These are phyloP conservation scores for Globisporangium yorkense DNA, from an alignment of 352 stramenopile species.

Conservation along the genomic window DNA sequence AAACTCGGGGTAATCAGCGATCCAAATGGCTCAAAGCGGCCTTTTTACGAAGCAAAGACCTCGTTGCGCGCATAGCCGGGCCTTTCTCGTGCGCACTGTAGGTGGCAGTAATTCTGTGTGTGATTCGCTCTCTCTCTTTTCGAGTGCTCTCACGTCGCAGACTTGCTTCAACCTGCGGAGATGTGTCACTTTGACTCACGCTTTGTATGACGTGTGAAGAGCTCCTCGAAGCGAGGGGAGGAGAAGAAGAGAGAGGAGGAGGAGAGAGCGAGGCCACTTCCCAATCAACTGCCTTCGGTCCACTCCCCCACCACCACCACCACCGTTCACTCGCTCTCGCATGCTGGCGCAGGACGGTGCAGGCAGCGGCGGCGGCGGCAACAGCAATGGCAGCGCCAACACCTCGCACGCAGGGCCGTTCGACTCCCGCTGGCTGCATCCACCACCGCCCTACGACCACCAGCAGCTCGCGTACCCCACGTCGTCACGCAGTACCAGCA, in stretches of 20 bases:
- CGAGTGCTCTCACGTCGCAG: slow-evolving; percentile 1
- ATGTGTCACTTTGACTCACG: neutral
- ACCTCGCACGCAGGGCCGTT: neutral
- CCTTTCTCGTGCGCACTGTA: neutral
- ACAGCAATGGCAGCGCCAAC: neutral
- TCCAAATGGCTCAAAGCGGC: no score
- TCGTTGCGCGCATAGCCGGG: no score
- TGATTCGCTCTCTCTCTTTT: neutral
- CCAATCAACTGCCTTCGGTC: neutral
- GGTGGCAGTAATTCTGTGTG: neutral
- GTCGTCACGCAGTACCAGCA: neutral
- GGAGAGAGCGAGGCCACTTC: neutral
- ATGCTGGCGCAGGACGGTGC: neutral
- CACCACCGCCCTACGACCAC: neutral
- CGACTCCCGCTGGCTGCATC: no score
- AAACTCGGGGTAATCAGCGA: no score
- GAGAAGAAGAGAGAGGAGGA: neutral
- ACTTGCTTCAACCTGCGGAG: neutral
- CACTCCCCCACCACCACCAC: neutral
- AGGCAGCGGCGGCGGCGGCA: neutral
- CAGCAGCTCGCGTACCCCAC: neutral
- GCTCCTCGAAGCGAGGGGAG: no score
- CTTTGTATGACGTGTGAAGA: neutral
- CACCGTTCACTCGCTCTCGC: neutral
- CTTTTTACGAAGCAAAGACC: neutral